These are phyloP conservation scores for Russula lepida DNA, from an alignment of 768 basidiomycete genomes.

Conservation along the genomic window DNA sequence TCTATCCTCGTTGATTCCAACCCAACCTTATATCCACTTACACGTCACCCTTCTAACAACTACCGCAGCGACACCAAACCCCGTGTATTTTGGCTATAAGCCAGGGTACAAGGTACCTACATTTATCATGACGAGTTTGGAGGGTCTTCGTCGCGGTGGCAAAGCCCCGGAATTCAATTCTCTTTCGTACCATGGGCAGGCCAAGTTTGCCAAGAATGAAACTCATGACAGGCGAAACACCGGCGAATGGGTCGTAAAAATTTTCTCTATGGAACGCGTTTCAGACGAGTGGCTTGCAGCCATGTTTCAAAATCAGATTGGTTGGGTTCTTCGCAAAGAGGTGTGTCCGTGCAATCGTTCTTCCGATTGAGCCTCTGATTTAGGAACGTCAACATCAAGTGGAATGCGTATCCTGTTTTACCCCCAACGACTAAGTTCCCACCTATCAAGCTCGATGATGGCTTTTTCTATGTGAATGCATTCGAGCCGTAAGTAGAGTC, in stretches of 20 bases:
- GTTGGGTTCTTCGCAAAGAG: conserved; percentile 81
- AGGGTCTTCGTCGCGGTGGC: conserved; percentile 46
- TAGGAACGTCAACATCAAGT: conserved; percentile 34
- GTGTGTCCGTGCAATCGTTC: conserved; percentile 28
- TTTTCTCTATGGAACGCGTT: conserved; percentile 64
- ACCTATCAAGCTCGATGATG: conserved; percentile 50
- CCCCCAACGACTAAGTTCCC: conserved; percentile 62
- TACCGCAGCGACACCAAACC: conserved; percentile 47
- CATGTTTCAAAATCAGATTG: conserved; percentile 57
- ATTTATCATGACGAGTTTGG: conserved; percentile 65
- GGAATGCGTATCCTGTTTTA: conserved; percentile 74
- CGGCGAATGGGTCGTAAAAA: conserved; percentile 70
- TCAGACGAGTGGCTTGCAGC: conserved; percentile 61
- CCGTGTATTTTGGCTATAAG: conserved; percentile 59
- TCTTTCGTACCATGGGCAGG: conserved; percentile 54
- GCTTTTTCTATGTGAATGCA: conserved; percentile 86
- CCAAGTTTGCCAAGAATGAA: conserved; percentile 33
- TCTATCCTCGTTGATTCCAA: conserved; percentile 46
- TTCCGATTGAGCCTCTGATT: conserved; percentile 8
- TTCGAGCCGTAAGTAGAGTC: conserved; percentile 68
- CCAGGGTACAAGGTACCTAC: conserved; percentile 41
- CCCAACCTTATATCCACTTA: conserved; percentile 71
- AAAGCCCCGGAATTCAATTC: conserved; percentile 79
- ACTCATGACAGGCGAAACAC: conserved; percentile 12
- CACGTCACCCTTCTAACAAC: conserved; percentile 90